Base-by-base conservation (phyloP, 2,329 filamentous ascomycete species). In the Didymosphaeria variabile region DNA sequence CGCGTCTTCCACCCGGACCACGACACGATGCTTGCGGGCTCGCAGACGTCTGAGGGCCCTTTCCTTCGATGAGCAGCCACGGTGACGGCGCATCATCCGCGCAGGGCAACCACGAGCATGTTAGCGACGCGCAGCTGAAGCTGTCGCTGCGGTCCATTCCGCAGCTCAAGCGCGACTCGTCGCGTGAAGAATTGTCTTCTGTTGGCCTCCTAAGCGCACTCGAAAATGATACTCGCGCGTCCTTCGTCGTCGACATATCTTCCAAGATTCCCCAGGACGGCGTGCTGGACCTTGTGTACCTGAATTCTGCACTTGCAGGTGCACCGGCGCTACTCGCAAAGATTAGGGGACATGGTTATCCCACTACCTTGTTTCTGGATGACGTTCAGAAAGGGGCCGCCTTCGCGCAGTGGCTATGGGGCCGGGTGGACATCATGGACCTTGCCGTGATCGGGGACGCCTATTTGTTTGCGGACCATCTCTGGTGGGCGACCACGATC, bases 341-440 rank as follows among this genome's bases (percentile, higher is more conserved):
- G 36, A 58, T 76, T 15, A 61, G 58, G 5, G 71, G 71, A 0
- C 54, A 63, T n/a, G 58, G 67, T 52, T 32, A 8, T 50, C 58
- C 10, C 56, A 50, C 2, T 56, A 52, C 29, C 21, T 32, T 70
- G 8, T 72, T 72, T 23, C 57, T 63, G 1, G 60, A 69, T 23
- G 62, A 60, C 36, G 51, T 58, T 0, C 61, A 61, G n/a, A 51
- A 64, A 12, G 67, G 74, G 17, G 51, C 59, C 8, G 68, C 67
- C 23, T 78, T 76, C 61, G 61, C 65, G 21, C 64, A 65, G 17
- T 78, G 75, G 75, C 56, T 73, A 26, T 55, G 66, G 31, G 65
- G 65, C 1, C 52, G 63, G 2, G 32, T 53, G 0, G 60, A 65
- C 19, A 62, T 67, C 19, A 31, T 31, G 8, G 67, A 72, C 32